Conservation (phyloP, 495 filamentous ascomycete genomes). For the Apiosordaria backusii region DNA sequence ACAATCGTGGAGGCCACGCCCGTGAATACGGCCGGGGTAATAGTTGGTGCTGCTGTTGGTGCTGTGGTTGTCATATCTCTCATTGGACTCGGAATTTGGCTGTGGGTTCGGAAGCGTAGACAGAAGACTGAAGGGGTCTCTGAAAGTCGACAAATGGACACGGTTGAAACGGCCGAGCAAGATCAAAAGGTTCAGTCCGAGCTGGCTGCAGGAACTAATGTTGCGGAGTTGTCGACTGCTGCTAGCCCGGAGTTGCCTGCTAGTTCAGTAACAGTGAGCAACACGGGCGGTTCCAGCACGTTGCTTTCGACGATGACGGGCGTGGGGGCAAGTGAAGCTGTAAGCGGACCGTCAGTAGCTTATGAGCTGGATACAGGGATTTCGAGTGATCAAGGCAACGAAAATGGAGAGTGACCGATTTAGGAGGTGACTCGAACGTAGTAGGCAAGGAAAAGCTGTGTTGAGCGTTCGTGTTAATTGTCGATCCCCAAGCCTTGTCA, state of each 20-base stretch:
- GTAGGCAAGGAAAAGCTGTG: no score
- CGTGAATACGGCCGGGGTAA: neutral
- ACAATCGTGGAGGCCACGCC: neutral
- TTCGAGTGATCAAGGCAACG: no score
- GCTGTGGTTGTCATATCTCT: neutral
- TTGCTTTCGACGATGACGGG: neutral
- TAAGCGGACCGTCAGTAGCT: neutral
- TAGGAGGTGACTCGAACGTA: no score
- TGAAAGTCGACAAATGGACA: neutral
- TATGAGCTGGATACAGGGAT: neutral
- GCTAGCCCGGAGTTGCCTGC: neutral
- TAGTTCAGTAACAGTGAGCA: neutral
- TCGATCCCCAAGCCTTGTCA: no score
- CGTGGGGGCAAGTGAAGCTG: neutral
- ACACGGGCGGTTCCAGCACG: neutral
- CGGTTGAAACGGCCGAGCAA: neutral
- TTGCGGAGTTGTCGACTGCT: neutral
- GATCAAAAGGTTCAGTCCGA: neutral
- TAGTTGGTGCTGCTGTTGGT: neutral
- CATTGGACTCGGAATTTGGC: neutral
- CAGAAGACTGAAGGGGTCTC: neutral
- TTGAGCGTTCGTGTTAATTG: no score
- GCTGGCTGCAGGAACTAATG: neutral
- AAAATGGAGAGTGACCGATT: no score
- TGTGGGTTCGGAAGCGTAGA: neutral